Evolutionary conservation across 768 basidiomycete genomes (phyloP).

Genomic region (Cystobasidium ongulense): DNA sequence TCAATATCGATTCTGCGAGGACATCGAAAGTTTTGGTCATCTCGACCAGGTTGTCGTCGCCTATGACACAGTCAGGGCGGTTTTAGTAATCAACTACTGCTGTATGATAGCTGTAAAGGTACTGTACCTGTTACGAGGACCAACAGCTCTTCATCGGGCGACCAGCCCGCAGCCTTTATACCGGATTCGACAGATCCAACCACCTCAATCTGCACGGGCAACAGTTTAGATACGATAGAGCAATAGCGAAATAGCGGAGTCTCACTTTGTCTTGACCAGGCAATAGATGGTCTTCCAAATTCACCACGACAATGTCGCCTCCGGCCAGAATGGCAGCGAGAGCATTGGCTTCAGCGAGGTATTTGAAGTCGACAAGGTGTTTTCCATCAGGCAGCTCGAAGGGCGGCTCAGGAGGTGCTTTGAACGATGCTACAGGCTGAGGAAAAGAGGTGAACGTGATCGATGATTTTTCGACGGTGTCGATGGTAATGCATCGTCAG

Average conservation of each 20-base stretch:
- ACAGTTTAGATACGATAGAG: background rate
- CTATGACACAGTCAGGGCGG: slow-evolving; percentile 44
- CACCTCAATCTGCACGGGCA: slow-evolving; percentile 56
- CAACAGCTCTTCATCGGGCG: slow-evolving; percentile 82
- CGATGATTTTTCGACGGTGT: slow-evolving; percentile 11
- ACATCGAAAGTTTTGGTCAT: slow-evolving; percentile 87
- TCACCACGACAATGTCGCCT: slow-evolving; percentile 71
- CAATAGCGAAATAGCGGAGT: slow-evolving; percentile 34
- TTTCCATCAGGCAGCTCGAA: slow-evolving; percentile 18
- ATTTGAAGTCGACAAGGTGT: slow-evolving; percentile 58
- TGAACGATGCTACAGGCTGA: slow-evolving; percentile 23
- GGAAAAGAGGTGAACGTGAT: background rate
- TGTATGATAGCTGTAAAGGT: slow-evolving; percentile 1
- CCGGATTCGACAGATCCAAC: slow-evolving; percentile 81
- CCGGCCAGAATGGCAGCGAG: slow-evolving; percentile 61
- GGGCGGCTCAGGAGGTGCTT: slow-evolving; percentile 28
- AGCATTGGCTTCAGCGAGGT: slow-evolving; percentile 63
- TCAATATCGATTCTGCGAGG: slow-evolving; percentile 66
- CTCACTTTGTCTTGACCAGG: slow-evolving; percentile 14
- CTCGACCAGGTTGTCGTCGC: slow-evolving; percentile 68
- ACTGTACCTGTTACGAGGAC: slow-evolving; percentile 65
- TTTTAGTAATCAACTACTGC: background rate
- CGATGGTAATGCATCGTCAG: background rate
- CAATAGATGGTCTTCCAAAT: slow-evolving; percentile 44
- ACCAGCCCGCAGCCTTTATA: slow-evolving; percentile 75